Evolutionary conservation across 1,139 yeast genomes (phyloP).

Genomic region (Petasospora fabianii): DNA sequence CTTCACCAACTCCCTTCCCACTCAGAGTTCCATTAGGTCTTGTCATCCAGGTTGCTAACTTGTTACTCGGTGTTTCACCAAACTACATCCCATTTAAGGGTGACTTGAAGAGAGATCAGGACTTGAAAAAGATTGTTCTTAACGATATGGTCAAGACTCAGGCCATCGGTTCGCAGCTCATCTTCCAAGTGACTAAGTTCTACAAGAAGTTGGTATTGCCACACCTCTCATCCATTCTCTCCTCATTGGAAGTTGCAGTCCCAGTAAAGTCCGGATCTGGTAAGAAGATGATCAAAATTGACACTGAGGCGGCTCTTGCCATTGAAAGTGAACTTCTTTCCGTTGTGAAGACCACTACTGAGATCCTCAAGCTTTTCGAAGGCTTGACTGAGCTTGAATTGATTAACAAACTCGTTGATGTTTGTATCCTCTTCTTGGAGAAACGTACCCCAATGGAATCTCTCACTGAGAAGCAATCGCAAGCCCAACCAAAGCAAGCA

Average conservation of each 20-base stretch:
- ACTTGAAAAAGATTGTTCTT: constrained; percentile 39
- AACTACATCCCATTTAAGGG: constrained; percentile 52
- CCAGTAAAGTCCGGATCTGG: constrained; percentile 35
- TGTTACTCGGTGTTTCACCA: constrained; percentile 49
- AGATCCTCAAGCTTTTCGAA: constrained; percentile 30
- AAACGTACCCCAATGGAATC: constrained; percentile 30
- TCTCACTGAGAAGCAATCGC: constrained; percentile 24
- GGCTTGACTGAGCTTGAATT: constrained; percentile 31
- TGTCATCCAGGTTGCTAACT: constrained; percentile 45
- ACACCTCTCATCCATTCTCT: constrained; percentile 44
- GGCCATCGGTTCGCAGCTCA: constrained; percentile 39
- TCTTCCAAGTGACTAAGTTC: constrained; percentile 35
- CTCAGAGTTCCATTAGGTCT: constrained; percentile 55
- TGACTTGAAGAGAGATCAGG: constrained; percentile 52
- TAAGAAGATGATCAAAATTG: constrained; percentile 24
- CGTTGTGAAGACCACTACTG: constrained; percentile 25
- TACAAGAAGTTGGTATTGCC: constrained; percentile 48
- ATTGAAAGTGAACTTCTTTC: constrained; percentile 29
- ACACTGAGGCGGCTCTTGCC: constrained; percentile 20
- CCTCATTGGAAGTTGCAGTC: constrained; percentile 51
- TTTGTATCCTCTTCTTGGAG: constrained; percentile 30
- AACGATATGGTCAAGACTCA: constrained; percentile 45
- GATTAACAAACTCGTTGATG: constrained; percentile 34
- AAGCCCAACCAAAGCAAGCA: constrained; percentile 15
- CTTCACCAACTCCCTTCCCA: constrained; percentile 44